Evolutionary conservation across 108 stramenopile genomes (phyloP).

Genomic region (Cyclotella baltica): DNA sequence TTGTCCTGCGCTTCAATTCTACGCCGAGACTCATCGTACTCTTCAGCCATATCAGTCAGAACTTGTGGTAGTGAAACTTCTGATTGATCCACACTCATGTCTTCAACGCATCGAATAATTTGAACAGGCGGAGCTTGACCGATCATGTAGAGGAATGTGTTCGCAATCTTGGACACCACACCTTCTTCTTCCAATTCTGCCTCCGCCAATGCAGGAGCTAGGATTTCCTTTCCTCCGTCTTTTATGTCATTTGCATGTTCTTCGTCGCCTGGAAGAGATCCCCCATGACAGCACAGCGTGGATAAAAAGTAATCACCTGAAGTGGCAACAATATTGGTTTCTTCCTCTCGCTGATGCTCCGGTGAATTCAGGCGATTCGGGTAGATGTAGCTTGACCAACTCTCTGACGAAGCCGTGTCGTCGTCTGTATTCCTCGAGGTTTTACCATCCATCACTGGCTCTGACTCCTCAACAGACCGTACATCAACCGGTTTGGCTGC

Average conservation of each 20-base stretch:
- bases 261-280: conserved; percentile 4
- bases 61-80: conserved; percentile 15
- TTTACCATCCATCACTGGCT: not conserved
- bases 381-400: not conserved
- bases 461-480: too few relatives aligned
- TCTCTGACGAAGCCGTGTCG: not conserved
- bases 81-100: conserved; percentile 15
- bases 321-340: not conserved
- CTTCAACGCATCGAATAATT: not conserved
- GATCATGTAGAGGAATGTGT: conserved; percentile 4
- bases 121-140: conserved; percentile 17
- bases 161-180: not conserved
- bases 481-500: too few relatives aligned
- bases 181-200: not conserved
- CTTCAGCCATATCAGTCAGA: conserved; percentile 20
- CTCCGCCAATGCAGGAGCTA: not conserved
- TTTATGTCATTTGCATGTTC: not conserved
- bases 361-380: not conserved
- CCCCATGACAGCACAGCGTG: conserved; percentile 8
- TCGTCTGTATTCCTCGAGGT: not conserved
- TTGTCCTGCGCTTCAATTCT: not conserved
- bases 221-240: not conserved
- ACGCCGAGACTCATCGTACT: conserved; percentile 1
- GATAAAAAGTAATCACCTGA: not conserved
- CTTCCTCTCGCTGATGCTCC: not conserved